Evolutionary conservation across 495 filamentous ascomycete species (phyloP), one percentile per base, ranked within the genome.

Genomic region (Penicillium paradoxum): DNA sequence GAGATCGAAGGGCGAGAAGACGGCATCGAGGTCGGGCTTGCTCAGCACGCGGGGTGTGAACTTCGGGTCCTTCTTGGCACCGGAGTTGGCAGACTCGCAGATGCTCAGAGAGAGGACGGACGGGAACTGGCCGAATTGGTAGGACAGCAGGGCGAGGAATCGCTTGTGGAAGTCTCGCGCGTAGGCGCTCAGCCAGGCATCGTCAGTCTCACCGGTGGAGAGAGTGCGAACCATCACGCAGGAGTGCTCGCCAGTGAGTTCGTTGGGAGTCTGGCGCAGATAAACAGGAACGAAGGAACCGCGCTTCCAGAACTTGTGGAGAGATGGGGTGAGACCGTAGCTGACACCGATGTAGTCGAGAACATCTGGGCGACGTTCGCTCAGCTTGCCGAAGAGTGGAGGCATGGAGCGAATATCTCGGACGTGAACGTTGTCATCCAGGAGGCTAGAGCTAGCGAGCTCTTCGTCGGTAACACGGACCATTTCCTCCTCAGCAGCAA

Each of bases 241-340:
- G 0, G 92, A 91, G 61, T 99, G 92, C 73, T 99, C 95, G 55
- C 95, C 95, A 0, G 93, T 99, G 22, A 99, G 79, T 41, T 97
- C 89, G 63, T 97, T 97, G 6, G 95, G 75, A 3, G 95, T 99
- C 77, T 99, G 95, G 41, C 95, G 84, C 38, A 98, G 78, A 64
- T 98, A 98, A 0, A 98, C 90, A 0, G 93, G 95, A 24, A 79
- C 78, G 64, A 97, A 98, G n/a, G 77, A 77, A 14, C 84, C 79
- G 27, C 83, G 82, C 68, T 96, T 95, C 95, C 95, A 99, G 78
- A 99, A 97, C 62, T 89, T 95, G 73, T 96, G 95, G 10, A 99
- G 82, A 3, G 81, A 75, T 22, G 86, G 78, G 2, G 95, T 99
- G 32, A 99, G 79, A 27, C 95, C 95, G 59, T 92, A 99, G 68